Evolutionary conservation across 768 basidiomycete species (phyloP).

Genomic region (Cubamyces lactineus): DNA sequence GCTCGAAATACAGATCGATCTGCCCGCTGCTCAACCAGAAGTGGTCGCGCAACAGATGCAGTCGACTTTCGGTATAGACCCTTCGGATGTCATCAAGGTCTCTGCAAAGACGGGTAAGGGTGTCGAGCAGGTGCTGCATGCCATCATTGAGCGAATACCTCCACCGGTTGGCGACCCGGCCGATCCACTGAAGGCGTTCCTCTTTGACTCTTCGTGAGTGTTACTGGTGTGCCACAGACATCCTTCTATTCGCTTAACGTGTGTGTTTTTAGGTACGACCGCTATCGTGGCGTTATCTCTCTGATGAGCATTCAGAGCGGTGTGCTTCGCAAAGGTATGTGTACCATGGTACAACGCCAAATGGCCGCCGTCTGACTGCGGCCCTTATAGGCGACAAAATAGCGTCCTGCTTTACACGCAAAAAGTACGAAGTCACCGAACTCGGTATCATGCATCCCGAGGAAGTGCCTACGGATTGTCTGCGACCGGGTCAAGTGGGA

Average conservation of each 20-base stretch:
- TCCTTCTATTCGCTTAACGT: neutral
- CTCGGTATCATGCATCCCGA: constrained; percentile 90
- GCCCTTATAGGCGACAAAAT: constrained; percentile 80
- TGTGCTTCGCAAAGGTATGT: constrained; percentile 74
- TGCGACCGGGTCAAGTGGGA: constrained; percentile 83
- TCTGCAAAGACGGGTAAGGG: constrained; percentile 94
- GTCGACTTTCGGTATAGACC: constrained; percentile 80
- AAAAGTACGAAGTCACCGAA: constrained; percentile 88
- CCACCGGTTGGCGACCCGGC: constrained; percentile 62
- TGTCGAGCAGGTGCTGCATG: constrained; percentile 73
- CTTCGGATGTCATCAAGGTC: constrained; percentile 72
- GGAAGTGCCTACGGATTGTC: constrained; percentile 69
- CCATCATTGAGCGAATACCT: constrained; percentile 84
- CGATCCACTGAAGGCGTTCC: constrained; percentile 75
- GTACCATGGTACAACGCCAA: neutral
- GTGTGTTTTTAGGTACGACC: constrained; percentile 72
- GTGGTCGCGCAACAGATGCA: constrained; percentile 81
- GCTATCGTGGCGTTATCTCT: constrained; percentile 95
- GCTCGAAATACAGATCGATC: constrained; percentile 70
- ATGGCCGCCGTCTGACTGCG: neutral
- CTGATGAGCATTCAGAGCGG: constrained; percentile 84
- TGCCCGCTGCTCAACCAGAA: constrained; percentile 86
- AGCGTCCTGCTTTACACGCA: constrained; percentile 78
- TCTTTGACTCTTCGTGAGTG: constrained; percentile 90
- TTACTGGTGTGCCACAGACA: neutral